A percentile compares a stretch with the other conserved stretches of the same genome.
Evolutionary conservation across 176 grass and related monocot genomes (phyloP).

Genomic region (Aechmea fasciata): DNA sequence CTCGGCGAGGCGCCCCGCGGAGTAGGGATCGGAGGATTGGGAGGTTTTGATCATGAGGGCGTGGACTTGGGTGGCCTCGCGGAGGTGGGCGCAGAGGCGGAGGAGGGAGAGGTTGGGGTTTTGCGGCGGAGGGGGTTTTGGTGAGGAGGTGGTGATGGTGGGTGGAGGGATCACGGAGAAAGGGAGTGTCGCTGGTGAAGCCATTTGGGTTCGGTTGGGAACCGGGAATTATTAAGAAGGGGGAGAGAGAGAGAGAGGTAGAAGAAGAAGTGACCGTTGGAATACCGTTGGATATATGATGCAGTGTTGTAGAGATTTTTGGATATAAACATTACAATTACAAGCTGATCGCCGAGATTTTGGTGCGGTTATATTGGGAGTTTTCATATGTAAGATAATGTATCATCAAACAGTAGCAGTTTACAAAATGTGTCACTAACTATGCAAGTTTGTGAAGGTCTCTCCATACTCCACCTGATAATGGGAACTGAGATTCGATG

Average conservation of each 20-base stretch:
- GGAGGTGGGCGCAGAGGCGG: constrained; percentile 14
- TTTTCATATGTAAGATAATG: too few species aligned
- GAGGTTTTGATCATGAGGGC: constrained; percentile 12
- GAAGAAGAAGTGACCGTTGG: neutral
- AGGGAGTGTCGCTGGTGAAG: constrained; percentile 12
- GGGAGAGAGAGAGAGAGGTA: neutral
- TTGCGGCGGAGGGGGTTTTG: neutral
- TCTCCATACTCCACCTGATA: too few species aligned
- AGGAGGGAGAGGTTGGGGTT: constrained; percentile 19
- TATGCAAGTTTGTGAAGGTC: too few species aligned
- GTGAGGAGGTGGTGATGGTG: neutral
- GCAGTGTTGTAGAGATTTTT: neutral
- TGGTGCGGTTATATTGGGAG: too few species aligned
- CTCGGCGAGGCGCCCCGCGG: constrained; percentile 14
- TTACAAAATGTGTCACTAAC: too few species aligned
- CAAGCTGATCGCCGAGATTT: too few species aligned
- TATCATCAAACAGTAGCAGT: too few species aligned
- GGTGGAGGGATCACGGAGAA: constrained; percentile 11
- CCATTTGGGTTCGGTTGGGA: neutral
- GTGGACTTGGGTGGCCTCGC: constrained; percentile 15
- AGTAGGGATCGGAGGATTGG: constrained; percentile 15
- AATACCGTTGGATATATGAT: neutral
- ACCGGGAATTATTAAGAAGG: too few species aligned
- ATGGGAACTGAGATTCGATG: too few species aligned
- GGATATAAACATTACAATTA: too few species aligned